These are phyloP conservation scores for Collybia sordida DNA, from an alignment of 768 basidiomycete genomes.

Conservation along the genomic window DNA sequence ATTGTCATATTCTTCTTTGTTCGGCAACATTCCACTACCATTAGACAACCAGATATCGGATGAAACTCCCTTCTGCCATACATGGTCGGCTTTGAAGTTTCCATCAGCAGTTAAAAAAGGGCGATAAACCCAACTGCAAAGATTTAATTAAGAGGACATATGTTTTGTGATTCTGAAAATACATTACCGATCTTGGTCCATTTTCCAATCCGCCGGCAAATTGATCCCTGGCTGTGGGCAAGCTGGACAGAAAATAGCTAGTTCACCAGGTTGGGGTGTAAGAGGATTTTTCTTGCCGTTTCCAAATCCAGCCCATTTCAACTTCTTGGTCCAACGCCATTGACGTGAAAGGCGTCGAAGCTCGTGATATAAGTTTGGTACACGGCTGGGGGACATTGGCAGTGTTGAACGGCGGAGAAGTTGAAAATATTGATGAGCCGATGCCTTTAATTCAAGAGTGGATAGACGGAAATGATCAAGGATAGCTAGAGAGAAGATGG, in stretches of 20 bases:
- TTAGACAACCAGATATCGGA: not conserved
- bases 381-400: not conserved
- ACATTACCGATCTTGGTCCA: no score
- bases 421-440: not conserved
- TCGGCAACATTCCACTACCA: not conserved
- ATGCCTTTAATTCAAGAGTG: constrained; percentile 1
- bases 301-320: constrained; percentile 18
- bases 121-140: no score
- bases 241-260: constrained; percentile 22
- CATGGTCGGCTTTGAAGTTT: not conserved
- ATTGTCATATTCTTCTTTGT: not conserved
- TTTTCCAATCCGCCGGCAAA: constrained; percentile 20
- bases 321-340: constrained; percentile 19
- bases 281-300: constrained; percentile 12
- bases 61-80: not conserved
- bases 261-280: constrained; percentile 15
- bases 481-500: not conserved
- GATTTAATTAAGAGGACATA: no score
- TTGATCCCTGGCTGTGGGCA: constrained; percentile 21
- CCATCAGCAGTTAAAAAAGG: no score
- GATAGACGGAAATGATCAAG: not conserved
- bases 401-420: not conserved
- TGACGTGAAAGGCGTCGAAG: constrained; percentile 7
- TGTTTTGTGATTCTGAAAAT: not conserved
- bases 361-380: not conserved